Evolutionary conservation across 768 basidiomycete species (phyloP).

Genomic region (Lactifluus pinguis): DNA sequence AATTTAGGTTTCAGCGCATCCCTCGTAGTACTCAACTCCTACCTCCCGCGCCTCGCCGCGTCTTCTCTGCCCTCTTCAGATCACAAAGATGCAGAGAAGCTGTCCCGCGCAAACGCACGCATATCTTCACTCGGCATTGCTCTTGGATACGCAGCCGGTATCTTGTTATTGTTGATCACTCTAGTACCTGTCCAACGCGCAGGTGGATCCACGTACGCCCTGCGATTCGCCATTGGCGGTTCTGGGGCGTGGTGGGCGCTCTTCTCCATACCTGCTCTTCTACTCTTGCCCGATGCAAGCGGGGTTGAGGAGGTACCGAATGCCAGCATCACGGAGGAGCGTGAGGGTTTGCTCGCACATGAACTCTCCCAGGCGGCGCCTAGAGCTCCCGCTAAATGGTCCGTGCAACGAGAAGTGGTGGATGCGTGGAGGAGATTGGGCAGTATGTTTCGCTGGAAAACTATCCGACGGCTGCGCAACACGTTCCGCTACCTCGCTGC

Average conservation of each 20-base stretch:
- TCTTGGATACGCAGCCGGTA: conserved; percentile 78
- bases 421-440: conserved; percentile 72
- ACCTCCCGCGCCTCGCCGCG: conserved; percentile 66
- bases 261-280: conserved; percentile 68
- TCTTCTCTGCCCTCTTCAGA: conserved; percentile 14
- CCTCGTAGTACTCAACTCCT: conserved; percentile 84
- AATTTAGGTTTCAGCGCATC: conserved; percentile 85
- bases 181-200: conserved; percentile 68
- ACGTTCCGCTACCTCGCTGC: conserved; percentile 88
- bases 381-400: conserved; percentile 30
- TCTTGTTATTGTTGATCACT: conserved; percentile 60
- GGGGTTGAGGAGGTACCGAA: conserved; percentile 19
- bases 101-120: conserved; percentile 69
- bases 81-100: conserved; percentile 39
- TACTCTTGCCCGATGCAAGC: conserved; percentile 53
- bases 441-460: conserved; percentile 60
- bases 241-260: conserved; percentile 86
- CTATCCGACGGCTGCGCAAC: conserved; percentile 66
- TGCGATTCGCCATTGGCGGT: conserved; percentile 75
- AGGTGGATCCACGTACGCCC: conserved; percentile 66
- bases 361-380: background rate
- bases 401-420: conserved; percentile 40
- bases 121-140: conserved; percentile 85
- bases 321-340: conserved; percentile 1
- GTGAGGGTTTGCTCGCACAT: conserved; percentile 12